These are phyloP conservation scores for Colletotrichum limetticola DNA, from an alignment of 2,329 filamentous ascomycete genomes.

Conservation along the genomic window DNA sequence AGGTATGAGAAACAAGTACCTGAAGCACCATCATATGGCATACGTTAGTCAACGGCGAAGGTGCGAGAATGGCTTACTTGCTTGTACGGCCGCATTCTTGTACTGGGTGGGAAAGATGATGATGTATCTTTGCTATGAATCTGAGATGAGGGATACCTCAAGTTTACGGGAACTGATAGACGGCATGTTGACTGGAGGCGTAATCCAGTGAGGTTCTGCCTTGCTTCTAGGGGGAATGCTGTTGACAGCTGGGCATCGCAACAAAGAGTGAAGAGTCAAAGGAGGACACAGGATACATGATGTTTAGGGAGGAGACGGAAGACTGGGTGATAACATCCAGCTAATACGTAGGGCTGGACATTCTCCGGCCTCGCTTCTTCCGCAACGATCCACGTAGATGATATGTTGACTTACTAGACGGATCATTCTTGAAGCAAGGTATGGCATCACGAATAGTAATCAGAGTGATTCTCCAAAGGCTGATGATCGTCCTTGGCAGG, in stretches of 20 bases:
- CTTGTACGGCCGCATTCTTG: too few relatives aligned
- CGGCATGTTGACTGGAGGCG: background rate
- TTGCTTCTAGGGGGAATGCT: background rate
- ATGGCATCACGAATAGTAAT: background rate
- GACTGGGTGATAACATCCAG: background rate
- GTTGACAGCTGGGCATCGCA: background rate
- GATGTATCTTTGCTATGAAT: too few relatives aligned
- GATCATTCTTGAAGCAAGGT: background rate
- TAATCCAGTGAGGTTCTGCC: background rate
- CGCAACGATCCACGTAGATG: background rate
- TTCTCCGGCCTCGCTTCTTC: background rate
- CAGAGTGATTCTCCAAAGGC: background rate
- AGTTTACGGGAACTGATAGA: background rate
- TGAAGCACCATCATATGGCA: too few relatives aligned
- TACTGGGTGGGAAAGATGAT: too few relatives aligned
- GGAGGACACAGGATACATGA: too few relatives aligned
- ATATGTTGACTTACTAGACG: background rate
- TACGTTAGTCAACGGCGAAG: too few relatives aligned
- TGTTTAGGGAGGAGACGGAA: background rate
- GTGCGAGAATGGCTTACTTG: too few relatives aligned
- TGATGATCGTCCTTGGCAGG: background rate
- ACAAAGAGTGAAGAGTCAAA: background rate
- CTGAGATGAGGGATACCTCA: too few relatives aligned
- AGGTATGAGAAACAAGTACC: too few relatives aligned
- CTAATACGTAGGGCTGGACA: background rate